Evolutionary conservation across 1,139 yeast genomes (phyloP).

Genomic region (Debaryomycetaceae sp.): DNA sequence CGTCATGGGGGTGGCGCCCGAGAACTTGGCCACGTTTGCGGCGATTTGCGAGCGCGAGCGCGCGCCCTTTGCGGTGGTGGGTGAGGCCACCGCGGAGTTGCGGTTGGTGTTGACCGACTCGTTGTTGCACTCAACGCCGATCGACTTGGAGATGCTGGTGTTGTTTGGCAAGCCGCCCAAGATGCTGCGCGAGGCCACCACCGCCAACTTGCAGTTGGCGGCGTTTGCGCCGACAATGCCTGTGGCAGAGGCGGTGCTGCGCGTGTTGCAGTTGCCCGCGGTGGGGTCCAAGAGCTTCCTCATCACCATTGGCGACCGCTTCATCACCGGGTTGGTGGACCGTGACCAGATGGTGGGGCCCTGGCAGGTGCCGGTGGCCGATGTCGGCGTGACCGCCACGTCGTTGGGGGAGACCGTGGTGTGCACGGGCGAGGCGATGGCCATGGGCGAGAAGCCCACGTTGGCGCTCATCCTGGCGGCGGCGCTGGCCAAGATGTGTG

Average conservation of each 20-base stretch:
- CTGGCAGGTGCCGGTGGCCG: slow-evolving; percentile 99
- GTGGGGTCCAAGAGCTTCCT: slow-evolving; percentile 95
- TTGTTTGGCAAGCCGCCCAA: slow-evolving; percentile 97
- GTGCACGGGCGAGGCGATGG: slow-evolving; percentile 90
- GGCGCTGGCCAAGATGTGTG: slow-evolving; percentile 95
- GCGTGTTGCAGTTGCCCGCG: slow-evolving; percentile 86
- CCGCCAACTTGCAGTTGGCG: slow-evolving; percentile 57
- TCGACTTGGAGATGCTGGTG: slow-evolving; percentile 95
- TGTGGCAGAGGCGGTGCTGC: slow-evolving; percentile 63
- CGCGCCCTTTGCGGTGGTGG: slow-evolving; percentile 94
- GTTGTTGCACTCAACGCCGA: slow-evolving; percentile 73
- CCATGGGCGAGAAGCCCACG: slow-evolving; percentile 96
- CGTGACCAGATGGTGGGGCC: slow-evolving; percentile 99
- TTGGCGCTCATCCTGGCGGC: slow-evolving; percentile 87
- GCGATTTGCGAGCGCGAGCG: slow-evolving; percentile 91
- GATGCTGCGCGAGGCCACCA: slow-evolving; percentile 74
- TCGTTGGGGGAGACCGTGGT: slow-evolving; percentile 73
- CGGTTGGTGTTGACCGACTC: slow-evolving; percentile 79
- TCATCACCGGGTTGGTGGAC: slow-evolving; percentile 93
- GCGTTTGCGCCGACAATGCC: slow-evolving; percentile 31
- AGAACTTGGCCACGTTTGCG: slow-evolving; percentile 67
- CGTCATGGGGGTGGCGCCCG: slow-evolving; percentile 86
- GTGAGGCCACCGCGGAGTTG: slow-evolving; percentile 86
- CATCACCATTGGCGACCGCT: slow-evolving; percentile 95
- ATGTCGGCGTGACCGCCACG: slow-evolving; percentile 93